Conservation (phyloP, 2,329 filamentous ascomycete species). For the Claviceps maximensis region DNA sequence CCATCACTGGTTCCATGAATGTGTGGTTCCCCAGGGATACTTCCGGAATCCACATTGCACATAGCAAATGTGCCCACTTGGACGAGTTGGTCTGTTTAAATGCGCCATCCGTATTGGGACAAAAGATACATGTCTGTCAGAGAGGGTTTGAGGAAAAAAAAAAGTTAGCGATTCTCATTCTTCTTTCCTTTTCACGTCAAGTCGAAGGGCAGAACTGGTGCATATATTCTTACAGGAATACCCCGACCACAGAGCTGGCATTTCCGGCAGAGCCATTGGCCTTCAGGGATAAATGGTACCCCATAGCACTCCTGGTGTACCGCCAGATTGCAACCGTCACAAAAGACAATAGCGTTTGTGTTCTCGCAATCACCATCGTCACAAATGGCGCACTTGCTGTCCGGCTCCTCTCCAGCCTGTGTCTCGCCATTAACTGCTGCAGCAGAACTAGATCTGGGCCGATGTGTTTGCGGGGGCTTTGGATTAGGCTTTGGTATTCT, state of each 20-base stretch:
- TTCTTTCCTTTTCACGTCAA: neutral
- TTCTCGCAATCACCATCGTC: slow-evolving; percentile 99
- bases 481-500: slow-evolving; percentile 94
- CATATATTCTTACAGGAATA: slow-evolving; percentile 49
- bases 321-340: slow-evolving; percentile 91
- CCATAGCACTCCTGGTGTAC: slow-evolving; percentile 99
- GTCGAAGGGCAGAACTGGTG: neutral
- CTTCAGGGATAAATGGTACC: slow-evolving; percentile 95
- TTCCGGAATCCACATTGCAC: slow-evolving; percentile 97
- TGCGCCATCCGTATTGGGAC: slow-evolving; percentile 90
- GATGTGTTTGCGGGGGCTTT: slow-evolving; percentile 87
- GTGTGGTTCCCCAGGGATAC: slow-evolving; percentile 90
- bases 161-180: neutral
- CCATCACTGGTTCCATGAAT: slow-evolving; percentile 96
- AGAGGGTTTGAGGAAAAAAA: neutral
- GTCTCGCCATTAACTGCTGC: slow-evolving; percentile 92
- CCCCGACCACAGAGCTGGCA: slow-evolving; percentile 91
- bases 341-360: slow-evolving; percentile 97
- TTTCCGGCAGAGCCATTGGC: slow-evolving; percentile 94
- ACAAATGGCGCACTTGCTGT: slow-evolving; percentile 94
- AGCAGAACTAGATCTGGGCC: slow-evolving; percentile 83
- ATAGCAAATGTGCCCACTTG: slow-evolving; percentile 93
- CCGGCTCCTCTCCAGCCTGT: slow-evolving; percentile 73
- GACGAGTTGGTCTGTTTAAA: slow-evolving; percentile 97
- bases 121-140: slow-evolving; percentile 81